Percentiles rank a stretch among this genome's conserved stretches.
Conservation (phyloP, 1,139 yeast species). For the Protomyces arabidopsidicola region DNA sequence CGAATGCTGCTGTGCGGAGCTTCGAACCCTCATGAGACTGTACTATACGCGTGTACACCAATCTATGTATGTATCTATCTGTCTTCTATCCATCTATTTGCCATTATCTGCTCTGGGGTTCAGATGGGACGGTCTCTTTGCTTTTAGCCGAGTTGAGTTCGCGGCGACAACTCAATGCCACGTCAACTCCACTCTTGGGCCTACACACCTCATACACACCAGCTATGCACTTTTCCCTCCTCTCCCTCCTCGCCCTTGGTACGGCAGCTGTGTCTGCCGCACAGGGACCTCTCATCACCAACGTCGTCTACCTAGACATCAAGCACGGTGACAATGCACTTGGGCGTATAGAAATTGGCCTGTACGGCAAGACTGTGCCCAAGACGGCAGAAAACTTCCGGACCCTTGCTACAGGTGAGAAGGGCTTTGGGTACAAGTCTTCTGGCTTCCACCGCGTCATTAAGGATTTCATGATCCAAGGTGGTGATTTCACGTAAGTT, state of each 20-base stretch:
- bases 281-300: constrained; percentile 30
- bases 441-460: constrained; percentile 81
- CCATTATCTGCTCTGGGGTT: too few relatives aligned
- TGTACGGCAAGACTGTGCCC: constrained; percentile 88
- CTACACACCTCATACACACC: not conserved
- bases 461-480: constrained; percentile 82
- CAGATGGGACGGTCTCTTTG: too few relatives aligned
- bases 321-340: constrained; percentile 68
- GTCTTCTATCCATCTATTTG: too few relatives aligned
- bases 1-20: too few relatives aligned
- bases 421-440: constrained; percentile 67
- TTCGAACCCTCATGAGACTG: too few relatives aligned
- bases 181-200: too few relatives aligned
- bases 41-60: too few relatives aligned
- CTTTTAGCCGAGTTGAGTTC: too few relatives aligned
- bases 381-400: constrained; percentile 91
- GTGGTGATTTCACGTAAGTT: constrained; percentile 90
- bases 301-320: constrained; percentile 71
- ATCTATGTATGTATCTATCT: too few relatives aligned
- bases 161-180: too few relatives aligned
- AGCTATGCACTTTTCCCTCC: not conserved
- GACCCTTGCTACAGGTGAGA: constrained; percentile 84
- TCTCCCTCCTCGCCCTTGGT: not conserved
- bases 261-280: constrained; percentile 9
- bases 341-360: constrained; percentile 70